Conservation (phyloP, 2,329 filamentous ascomycete genomes). For the Geosmithia morbida region DNA sequence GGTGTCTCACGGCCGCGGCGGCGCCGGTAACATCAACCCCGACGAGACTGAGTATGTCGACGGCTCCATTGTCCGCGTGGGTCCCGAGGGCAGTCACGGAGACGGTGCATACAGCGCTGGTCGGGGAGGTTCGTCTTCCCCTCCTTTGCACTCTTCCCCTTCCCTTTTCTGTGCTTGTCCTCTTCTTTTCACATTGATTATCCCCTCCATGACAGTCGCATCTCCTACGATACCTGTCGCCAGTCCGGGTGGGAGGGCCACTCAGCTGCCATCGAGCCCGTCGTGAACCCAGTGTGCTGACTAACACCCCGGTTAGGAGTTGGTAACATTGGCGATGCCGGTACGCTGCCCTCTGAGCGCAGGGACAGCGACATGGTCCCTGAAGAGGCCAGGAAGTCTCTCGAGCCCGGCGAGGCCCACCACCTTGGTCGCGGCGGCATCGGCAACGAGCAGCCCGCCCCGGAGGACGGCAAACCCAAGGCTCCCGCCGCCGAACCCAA, state of each 20-base stretch:
- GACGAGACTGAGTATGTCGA: slow-evolving; percentile 47
- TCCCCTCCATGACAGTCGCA: too few relatives aligned
- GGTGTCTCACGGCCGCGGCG: slow-evolving; percentile 46
- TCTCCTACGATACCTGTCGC: too few relatives aligned
- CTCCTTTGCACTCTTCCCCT: slow-evolving; percentile 1
- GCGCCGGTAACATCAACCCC: slow-evolving; percentile 44
- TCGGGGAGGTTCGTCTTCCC: slow-evolving; percentile 33
- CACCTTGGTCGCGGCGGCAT: slow-evolving; percentile 47
- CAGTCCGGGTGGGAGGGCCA: too few relatives aligned
- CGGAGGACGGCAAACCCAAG: background rate
- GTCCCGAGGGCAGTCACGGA: slow-evolving; percentile 37
- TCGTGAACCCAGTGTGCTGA: too few relatives aligned
- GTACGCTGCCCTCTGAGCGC: slow-evolving; percentile 22
- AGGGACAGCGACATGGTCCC: slow-evolving; percentile 38
- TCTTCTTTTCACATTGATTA: too few relatives aligned
- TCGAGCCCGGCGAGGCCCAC: slow-evolving; percentile 32
- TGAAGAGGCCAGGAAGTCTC: slow-evolving; percentile 32
- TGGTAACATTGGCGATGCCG: slow-evolving; percentile 41
- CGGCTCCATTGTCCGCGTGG: slow-evolving; percentile 44
- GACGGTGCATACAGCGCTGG: slow-evolving; percentile 45
- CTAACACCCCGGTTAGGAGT: slow-evolving; percentile 25
- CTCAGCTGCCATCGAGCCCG: too few relatives aligned
- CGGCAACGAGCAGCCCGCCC: slow-evolving; percentile 32
- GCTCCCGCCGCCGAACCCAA: slow-evolving; percentile 14
- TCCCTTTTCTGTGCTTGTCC: background rate